Percentiles rank a stretch among this genome's conserved stretches.
Conservation (phyloP, 768 basidiomycete species). For the Tulasnella sp. region DNA sequence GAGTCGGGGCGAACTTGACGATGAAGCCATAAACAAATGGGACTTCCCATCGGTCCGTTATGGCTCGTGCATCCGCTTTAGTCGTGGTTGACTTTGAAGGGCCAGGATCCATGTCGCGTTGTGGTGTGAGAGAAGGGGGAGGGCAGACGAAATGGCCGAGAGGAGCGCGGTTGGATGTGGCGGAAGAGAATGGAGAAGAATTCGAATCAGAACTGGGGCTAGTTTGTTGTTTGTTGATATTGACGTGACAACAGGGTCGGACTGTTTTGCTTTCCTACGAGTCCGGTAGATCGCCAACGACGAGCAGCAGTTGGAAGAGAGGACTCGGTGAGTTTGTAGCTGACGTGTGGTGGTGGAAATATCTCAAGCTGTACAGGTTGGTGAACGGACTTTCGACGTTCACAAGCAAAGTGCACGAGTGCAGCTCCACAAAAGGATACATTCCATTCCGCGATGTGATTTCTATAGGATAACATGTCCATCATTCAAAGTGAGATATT, state of each 20-base stretch:
- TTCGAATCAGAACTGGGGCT: background rate
- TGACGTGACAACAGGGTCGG: background rate
- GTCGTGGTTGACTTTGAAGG: background rate
- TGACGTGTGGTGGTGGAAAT: too few relatives aligned
- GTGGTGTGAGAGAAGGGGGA: background rate
- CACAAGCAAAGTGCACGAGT: too few relatives aligned
- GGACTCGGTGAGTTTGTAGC: too few relatives aligned
- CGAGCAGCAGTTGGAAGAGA: background rate
- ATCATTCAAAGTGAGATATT: background rate
- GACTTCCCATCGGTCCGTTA: conserved; percentile 72
- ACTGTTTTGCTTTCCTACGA: background rate
- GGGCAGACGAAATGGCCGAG: background rate
- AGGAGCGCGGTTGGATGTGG: background rate
- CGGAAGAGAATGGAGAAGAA: background rate
- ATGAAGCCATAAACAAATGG: conserved; percentile 80
- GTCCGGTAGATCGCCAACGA: background rate
- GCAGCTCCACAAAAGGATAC: too few relatives aligned
- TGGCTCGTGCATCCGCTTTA: background rate
- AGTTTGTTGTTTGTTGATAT: background rate
- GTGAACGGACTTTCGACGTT: too few relatives aligned
- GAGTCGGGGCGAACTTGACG: conserved; percentile 66
- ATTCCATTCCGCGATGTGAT: too few relatives aligned
- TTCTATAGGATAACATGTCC: background rate
- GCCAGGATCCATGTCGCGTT: background rate
- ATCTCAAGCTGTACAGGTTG: too few relatives aligned